These are phyloP conservation scores for Trypanosoma congolense DNA, from an alignment of 208 protist genomes.

Conservation along the genomic window DNA sequence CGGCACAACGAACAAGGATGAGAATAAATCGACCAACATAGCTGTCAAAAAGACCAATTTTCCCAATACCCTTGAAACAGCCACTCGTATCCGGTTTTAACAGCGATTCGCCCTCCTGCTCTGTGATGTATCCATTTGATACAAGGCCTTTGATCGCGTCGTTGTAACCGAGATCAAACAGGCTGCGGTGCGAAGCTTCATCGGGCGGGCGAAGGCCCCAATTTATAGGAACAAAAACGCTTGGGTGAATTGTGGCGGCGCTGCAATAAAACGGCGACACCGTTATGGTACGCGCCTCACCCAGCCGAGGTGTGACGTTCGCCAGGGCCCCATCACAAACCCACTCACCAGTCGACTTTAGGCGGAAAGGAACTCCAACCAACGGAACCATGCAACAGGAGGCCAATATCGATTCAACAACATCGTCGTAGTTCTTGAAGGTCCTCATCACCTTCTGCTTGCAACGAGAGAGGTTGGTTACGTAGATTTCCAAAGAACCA, in stretches of 20 bases:
- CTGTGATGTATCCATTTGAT: slow-evolving; percentile 23
- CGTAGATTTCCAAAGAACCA: slow-evolving; percentile 63
- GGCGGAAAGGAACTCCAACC: slow-evolving; percentile 59
- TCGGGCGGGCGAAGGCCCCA: slow-evolving; percentile 62
- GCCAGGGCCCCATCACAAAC: slow-evolving; percentile 66
- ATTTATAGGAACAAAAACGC: slow-evolving; percentile 65
- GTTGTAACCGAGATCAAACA: slow-evolving; percentile 81
- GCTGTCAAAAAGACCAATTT: slow-evolving; percentile 30
- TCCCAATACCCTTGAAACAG: slow-evolving; percentile 24
- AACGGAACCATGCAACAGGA: slow-evolving; percentile 73
- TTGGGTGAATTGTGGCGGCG: slow-evolving; percentile 54
- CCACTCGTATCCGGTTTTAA: slow-evolving; percentile 43
- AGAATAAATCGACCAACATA: slow-evolving; percentile 43
- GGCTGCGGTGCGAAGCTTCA: slow-evolving; percentile 34
- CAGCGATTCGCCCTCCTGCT: slow-evolving; percentile 23
- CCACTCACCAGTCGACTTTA: slow-evolving; percentile 60
- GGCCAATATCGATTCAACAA: slow-evolving; percentile 52
- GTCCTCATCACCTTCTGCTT: slow-evolving; percentile 27
- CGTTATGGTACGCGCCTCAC: slow-evolving; percentile 52
- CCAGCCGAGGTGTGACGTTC: slow-evolving; percentile 60
- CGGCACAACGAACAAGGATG: slow-evolving; percentile 44
- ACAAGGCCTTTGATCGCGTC: slow-evolving; percentile 76
- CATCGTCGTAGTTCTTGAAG: slow-evolving; percentile 42
- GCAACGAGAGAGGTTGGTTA: slow-evolving; percentile 59
- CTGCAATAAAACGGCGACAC: slow-evolving; percentile 83